phyloP scores from a whole-genome alignment of 495 filamentous ascomycete species.

The Penicillium flavigenum region DNA sequence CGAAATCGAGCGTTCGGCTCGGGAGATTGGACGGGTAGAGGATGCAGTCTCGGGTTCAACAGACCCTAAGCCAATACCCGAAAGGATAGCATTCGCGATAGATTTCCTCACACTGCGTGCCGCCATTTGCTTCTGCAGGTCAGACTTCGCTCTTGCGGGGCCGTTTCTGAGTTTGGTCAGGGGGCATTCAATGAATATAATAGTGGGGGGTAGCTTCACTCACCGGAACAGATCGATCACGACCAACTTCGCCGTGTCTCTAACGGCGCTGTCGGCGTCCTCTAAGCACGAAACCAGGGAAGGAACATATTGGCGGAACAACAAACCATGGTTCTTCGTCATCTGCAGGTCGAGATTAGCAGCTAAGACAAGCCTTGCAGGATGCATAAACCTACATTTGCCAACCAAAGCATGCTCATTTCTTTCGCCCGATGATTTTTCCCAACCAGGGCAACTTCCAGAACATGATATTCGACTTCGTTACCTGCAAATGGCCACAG shows the following conservation, averaged over 20 bases:
- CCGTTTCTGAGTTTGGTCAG: slow-evolving; percentile 56
- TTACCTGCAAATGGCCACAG: slow-evolving; percentile 59
- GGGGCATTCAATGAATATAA: slow-evolving; percentile 4
- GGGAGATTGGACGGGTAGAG: slow-evolving; percentile 42
- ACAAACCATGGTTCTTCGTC: slow-evolving; percentile 70
- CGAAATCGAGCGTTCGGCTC: slow-evolving; percentile 41
- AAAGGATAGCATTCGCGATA: slow-evolving; percentile 74
- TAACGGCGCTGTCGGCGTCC: slow-evolving; percentile 81
- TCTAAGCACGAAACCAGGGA: slow-evolving; percentile 81
- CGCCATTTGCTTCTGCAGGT: slow-evolving; percentile 79
- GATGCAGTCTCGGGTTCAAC: slow-evolving; percentile 27
- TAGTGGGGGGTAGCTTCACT: slow-evolving; percentile 24
- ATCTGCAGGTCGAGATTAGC: slow-evolving; percentile 51
- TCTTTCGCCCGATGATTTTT: slow-evolving; percentile 83
- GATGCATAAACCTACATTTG: slow-evolving; percentile 52
- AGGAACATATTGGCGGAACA: slow-evolving; percentile 80
- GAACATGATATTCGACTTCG: slow-evolving; percentile 77
- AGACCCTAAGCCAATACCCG: slow-evolving; percentile 59
- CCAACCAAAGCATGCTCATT: slow-evolving; percentile 76
- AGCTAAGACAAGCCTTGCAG: slow-evolving; percentile 1
- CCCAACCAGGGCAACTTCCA: slow-evolving; percentile 72
- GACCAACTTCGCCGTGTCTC: slow-evolving; percentile 76
- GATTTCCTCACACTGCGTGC: slow-evolving; percentile 77
- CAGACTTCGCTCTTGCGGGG: slow-evolving; percentile 77
- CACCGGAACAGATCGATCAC: slow-evolving; percentile 87